Evolutionary conservation across 148 eudicot species (phyloP).

Genomic region (Rhododendron simsii): DNA sequence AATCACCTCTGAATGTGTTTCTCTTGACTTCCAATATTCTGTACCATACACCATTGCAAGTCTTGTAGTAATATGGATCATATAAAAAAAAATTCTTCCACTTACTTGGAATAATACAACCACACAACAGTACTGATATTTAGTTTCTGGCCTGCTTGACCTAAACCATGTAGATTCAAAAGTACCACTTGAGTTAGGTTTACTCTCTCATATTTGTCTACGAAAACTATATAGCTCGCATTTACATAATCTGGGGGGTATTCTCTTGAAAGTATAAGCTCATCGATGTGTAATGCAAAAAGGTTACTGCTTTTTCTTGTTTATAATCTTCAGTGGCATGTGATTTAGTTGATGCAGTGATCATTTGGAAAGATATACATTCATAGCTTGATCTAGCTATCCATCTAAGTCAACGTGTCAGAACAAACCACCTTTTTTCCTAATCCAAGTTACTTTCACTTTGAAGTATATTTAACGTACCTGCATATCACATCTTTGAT

Average conservation of each 20-base stretch:
- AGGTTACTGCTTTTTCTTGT: background rate
- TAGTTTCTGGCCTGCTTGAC: background rate
- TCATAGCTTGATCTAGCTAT: background rate
- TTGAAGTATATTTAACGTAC: background rate
- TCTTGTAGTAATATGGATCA: background rate
- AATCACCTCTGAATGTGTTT: background rate
- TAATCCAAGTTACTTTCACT: background rate
- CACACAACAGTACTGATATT: background rate
- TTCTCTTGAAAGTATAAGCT: background rate
- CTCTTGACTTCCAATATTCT: background rate
- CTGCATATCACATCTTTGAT: background rate
- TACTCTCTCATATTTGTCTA: background rate
- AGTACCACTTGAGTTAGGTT: background rate
- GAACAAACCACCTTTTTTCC: background rate
- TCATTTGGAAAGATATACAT: background rate
- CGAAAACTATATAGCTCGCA: background rate
- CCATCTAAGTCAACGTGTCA: background rate
- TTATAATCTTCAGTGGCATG: background rate
- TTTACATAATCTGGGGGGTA: background rate
- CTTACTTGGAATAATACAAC: background rate
- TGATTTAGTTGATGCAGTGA: background rate
- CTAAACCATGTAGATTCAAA: background rate
- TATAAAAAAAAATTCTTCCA: background rate
- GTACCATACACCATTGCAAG: background rate
- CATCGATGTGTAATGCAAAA: background rate